Conservation (phyloP, 805 yeast species). For the Phaffomyces antillensis region DNA sequence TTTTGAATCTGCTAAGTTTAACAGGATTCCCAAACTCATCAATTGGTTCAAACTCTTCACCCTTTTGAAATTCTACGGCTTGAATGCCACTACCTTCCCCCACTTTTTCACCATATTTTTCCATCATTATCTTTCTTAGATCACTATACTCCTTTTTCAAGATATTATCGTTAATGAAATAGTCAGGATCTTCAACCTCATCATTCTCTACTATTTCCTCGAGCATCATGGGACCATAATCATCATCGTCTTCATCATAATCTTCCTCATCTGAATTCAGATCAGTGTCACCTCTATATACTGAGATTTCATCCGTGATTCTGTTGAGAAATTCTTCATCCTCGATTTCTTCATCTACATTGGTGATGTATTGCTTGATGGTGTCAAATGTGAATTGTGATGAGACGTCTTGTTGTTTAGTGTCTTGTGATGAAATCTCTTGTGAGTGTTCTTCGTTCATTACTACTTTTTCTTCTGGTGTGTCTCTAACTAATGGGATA, state of each 20-base stretch:
- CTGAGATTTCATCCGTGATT: constrained; percentile 16
- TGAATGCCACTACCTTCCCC: background rate
- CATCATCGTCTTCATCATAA: constrained; percentile 25
- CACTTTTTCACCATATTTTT: constrained; percentile 12
- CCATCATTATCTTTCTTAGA: constrained; percentile 24
- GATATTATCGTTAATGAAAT: constrained; percentile 22
- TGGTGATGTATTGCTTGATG: constrained; percentile 10
- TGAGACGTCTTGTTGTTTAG: no score
- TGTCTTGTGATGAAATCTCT: background rate
- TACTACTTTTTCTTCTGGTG: background rate
- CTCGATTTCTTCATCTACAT: constrained; percentile 13
- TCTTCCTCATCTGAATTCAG: constrained; percentile 26
- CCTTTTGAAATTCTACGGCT: constrained; percentile 26
- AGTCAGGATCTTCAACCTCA: constrained; percentile 23
- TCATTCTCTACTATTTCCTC: constrained; percentile 37
- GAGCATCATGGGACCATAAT: constrained; percentile 32
- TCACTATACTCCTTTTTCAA: constrained; percentile 25
- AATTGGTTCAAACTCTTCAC: constrained; percentile 57
- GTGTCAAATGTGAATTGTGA: constrained; percentile 7
- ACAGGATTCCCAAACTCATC: constrained; percentile 56
- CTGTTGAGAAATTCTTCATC: constrained; percentile 16
- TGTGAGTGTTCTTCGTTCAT: background rate
- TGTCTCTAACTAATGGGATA: background rate
- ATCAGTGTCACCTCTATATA: constrained; percentile 5
- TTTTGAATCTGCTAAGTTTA: constrained; percentile 60